These are phyloP conservation scores for Lodderomyces jiufengensis DNA, from an alignment of 1,139 yeast species.

Conservation along the genomic window DNA sequence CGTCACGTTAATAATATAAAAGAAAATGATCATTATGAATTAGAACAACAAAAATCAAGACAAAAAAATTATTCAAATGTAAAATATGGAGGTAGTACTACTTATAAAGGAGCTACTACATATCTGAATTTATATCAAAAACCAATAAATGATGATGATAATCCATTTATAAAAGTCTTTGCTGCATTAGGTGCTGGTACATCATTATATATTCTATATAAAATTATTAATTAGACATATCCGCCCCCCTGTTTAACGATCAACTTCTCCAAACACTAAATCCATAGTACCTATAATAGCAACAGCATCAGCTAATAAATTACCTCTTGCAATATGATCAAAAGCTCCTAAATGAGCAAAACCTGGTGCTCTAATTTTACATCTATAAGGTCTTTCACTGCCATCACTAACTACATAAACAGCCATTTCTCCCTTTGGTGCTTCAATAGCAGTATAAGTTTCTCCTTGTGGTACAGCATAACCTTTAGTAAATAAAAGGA, in stretches of 20 bases:
- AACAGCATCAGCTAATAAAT: slow-evolving; percentile 87
- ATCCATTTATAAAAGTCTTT: slow-evolving; percentile 20
- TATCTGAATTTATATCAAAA: slow-evolving; percentile 34
- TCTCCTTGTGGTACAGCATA: slow-evolving; percentile 89
- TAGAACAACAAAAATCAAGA: not conserved
- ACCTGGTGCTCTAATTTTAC: slow-evolving; percentile 93
- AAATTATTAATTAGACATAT: slow-evolving; percentile 9
- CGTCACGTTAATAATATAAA: slow-evolving; percentile 24
- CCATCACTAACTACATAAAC: slow-evolving; percentile 89
- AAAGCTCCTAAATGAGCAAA: slow-evolving; percentile 87
- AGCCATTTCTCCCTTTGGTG: slow-evolving; percentile 96
- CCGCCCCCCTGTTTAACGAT: slow-evolving; percentile 46
- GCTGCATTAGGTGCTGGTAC: slow-evolving; percentile 33
- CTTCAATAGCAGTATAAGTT: slow-evolving; percentile 88
- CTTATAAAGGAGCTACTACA: slow-evolving; percentile 7
- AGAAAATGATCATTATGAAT: slow-evolving; percentile 5
- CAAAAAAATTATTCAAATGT: slow-evolving; percentile 3
- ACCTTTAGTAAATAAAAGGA: slow-evolving; percentile 83
- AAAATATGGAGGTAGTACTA: slow-evolving; percentile 9
- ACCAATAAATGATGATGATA: slow-evolving; percentile 22
- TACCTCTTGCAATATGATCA: slow-evolving; percentile 82
- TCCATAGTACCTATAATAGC: slow-evolving; percentile 96
- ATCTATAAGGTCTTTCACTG: slow-evolving; percentile 84
- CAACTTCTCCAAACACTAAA: slow-evolving; percentile 91
- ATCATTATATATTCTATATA: slow-evolving; percentile 26